Percentiles rank a stretch among this genome's conserved stretches.
These are phyloP conservation scores for Pelargonium citronellum DNA, from an alignment of 441 rosid genomes.

Conservation along the genomic window DNA sequence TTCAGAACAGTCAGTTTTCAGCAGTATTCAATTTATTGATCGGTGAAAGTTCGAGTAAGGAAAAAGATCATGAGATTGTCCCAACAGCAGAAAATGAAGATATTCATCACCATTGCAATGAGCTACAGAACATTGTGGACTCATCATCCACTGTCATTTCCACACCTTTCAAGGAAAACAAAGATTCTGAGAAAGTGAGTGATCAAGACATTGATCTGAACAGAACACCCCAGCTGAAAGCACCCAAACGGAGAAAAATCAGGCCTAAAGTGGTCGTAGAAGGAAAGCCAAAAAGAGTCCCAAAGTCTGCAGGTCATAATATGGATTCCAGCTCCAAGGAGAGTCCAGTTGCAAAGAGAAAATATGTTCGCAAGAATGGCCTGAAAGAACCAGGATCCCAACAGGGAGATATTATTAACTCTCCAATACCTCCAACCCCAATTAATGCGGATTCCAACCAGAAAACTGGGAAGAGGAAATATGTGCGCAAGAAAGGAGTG, in stretches of 20 bases:
- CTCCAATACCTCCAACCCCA: constrained; percentile 6
- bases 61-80: constrained; percentile 28
- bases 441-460: constrained; percentile 23
- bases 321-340: constrained; percentile 6
- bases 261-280: constrained; percentile 76
- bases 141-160: constrained; percentile 38
- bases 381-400: constrained; percentile 14
- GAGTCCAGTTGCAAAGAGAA: constrained; percentile 22
- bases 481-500: constrained; percentile 42
- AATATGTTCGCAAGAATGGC: constrained; percentile 19
- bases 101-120: constrained; percentile 21
- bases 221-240: constrained; percentile 67
- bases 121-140: constrained; percentile 38
- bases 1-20: constrained; percentile 24
- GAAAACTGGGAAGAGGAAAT: constrained; percentile 53
- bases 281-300: constrained; percentile 54
- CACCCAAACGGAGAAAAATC: constrained; percentile 64
- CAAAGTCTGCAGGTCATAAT: constrained; percentile 33
- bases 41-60: constrained; percentile 25
- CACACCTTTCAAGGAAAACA: constrained; percentile 29
- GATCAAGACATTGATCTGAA: constrained; percentile 38
- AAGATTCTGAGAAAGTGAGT: constrained; percentile 24
- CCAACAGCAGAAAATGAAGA: constrained; percentile 22
- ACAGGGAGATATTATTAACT: constrained; percentile 3
- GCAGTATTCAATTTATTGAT: background rate